phyloP scores from a whole-genome alignment of 345 rosid species.

The Dovyalis caffra region DNA sequence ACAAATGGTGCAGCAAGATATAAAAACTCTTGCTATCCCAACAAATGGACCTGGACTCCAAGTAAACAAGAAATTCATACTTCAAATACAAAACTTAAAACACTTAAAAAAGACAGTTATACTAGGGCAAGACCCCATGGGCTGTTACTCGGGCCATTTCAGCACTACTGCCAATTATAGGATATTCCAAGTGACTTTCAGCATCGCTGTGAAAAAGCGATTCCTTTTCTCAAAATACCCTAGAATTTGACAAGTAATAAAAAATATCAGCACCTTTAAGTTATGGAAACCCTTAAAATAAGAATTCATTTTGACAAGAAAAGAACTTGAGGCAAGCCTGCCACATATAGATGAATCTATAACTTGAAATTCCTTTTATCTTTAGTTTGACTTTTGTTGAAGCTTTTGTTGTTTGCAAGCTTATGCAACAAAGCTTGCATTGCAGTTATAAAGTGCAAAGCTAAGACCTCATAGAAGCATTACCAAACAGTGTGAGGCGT shows the following conservation, averaged over 20 bases:
- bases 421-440: neutral
- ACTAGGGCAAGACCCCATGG: neutral
- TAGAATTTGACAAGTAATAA: no score
- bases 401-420: neutral
- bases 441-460: neutral
- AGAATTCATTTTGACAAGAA: neutral
- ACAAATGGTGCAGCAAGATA: neutral
- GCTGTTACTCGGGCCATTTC: neutral
- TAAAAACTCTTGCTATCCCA: neutral
- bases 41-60: neutral
- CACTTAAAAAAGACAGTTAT: neutral
- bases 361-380: neutral
- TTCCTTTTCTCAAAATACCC: neutral
- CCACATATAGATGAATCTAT: neutral
- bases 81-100: neutral
- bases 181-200: neutral
- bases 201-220: neutral
- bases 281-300: neutral
- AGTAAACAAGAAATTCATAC: neutral
- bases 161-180: neutral
- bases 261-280: neutral
- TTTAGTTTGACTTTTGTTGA: neutral
- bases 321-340: neutral
- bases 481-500: conserved; percentile 96
- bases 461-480: conserved; percentile 24